A percentile compares a stretch with the other conserved stretches of the same genome.
phyloP scores from a whole-genome alignment of 768 basidiomycete species.

The Lentinula raphanica region DNA sequence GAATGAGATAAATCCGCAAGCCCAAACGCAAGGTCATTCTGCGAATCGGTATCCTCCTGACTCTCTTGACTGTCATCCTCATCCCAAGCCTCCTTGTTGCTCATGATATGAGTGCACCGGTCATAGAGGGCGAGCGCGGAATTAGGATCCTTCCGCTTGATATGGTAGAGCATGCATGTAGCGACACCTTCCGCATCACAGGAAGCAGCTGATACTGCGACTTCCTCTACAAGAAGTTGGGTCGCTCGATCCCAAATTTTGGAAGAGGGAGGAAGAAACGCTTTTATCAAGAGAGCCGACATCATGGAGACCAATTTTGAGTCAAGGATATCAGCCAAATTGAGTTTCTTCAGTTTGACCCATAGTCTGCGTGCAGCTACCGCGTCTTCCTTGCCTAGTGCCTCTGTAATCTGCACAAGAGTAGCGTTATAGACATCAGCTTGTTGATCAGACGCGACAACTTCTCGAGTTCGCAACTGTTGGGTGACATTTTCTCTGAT shows the following conservation, averaged over 20 bases:
- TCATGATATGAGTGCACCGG: conserved; percentile 25
- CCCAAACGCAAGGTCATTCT: conserved; percentile 21
- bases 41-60: conserved; percentile 12
- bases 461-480: conserved; percentile 3
- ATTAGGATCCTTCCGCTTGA: conserved; percentile 35
- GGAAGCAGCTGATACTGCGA: conserved; percentile 44
- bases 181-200: conserved; percentile 44
- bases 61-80: conserved; percentile 10
- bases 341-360: conserved; percentile 35
- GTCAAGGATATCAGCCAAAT: conserved; percentile 43
- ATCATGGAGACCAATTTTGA: conserved; percentile 32
- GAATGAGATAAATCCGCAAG: conserved; percentile 13
- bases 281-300: conserved; percentile 28
- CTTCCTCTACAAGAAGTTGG: conserved; percentile 31
- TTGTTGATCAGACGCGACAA: conserved; percentile 22
- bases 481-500: conserved; percentile 12
- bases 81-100: conserved; percentile 17
- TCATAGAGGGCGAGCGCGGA: conserved; percentile 42
- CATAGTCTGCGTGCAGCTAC: conserved; percentile 30
- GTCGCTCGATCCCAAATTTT: conserved; percentile 22
- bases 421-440: conserved; percentile 28
- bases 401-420: conserved; percentile 33
- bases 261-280: conserved; percentile 18
- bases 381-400: conserved; percentile 31
- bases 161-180: conserved; percentile 42